Evolutionary conservation across 345 rosid genomes (phyloP).

Genomic region (Psidium friedrichsthalianum): DNA sequence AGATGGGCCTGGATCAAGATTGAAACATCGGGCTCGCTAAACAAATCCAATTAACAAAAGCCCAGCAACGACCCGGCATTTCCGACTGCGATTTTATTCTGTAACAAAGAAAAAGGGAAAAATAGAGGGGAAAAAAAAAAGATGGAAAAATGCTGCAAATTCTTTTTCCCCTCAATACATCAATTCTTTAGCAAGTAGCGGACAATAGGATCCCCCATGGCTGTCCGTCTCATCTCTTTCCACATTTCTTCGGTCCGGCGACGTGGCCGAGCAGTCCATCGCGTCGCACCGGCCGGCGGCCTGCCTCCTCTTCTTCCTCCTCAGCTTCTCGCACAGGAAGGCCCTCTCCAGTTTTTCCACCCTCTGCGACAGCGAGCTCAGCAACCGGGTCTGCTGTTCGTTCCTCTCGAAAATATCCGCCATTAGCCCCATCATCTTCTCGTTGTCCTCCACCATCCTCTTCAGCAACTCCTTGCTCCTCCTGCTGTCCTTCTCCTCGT

Average conservation of each 20-base stretch:
- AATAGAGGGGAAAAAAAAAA: background rate
- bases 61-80: background rate
- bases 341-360: conserved; percentile 54
- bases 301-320: conserved; percentile 27
- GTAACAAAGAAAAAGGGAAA: background rate
- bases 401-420: conserved; percentile 34
- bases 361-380: conserved; percentile 30
- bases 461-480: conserved; percentile 23
- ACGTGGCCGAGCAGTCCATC: background rate
- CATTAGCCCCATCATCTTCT: conserved; percentile 46
- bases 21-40: background rate
- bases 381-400: conserved; percentile 28
- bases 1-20: background rate
- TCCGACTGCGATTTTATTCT: no score
- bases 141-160: background rate
- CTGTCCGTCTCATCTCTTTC: background rate
- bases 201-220: background rate
- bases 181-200: background rate
- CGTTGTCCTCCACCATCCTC: conserved; percentile 52
- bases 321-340: conserved; percentile 24
- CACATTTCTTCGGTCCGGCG: conserved; percentile 5
- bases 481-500: background rate
- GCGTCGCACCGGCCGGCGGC: background rate
- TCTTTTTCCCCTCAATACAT: background rate
- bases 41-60: background rate